Evolutionary conservation across 2,329 filamentous ascomycete species (phyloP), one percentile per base, ranked within the genome.

Genomic region (Parastagonospora avenae): DNA sequence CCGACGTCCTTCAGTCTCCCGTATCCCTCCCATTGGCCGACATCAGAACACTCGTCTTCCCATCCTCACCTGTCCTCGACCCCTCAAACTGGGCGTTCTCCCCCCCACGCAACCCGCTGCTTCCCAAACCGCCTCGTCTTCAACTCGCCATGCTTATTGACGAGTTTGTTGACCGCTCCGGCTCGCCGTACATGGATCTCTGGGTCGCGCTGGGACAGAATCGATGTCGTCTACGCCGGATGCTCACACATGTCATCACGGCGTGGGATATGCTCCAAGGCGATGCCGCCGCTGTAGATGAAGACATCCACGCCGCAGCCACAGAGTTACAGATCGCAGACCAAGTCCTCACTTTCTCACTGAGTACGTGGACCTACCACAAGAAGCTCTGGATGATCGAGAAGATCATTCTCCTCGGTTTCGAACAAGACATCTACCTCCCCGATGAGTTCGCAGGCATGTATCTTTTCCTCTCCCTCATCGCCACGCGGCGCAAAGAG

Each of bases 321-420:
- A 76, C 54, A 1, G 55, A 65, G 3, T 52, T 72, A 2, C 48
- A 47, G 9, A 35, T 68, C 14, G 11, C 31, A 0, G 54, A 76
- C 2, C 82, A 87, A 38, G 77, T 81, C 35, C 81, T 84, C 1
- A 87, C 84, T 0, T 88, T 90, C 45, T 87, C 91, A 0, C 80
- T 97, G 0, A 91, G 90, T 1, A 92, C 89, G 3, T 99, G 94
- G 94, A 85, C 87, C 0, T 95, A 93, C 64, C 83, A 92, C 52
- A 90, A 96, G 74, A 97, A 97, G 73, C 81, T 97, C n/a, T 85
- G 84, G 28, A 85, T 93, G 65, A 91, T 97, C 82, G 88, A 93
- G 68, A 89, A 87, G 79, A 88, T 95, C 39, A 82, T 97, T 12
- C 90, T 97, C 67, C 85, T 97, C 29, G 94, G 95, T 10, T 97